Evolutionary conservation across 139 green algal species (phyloP).

Genomic region (Chlorella vulgaris): DNA sequence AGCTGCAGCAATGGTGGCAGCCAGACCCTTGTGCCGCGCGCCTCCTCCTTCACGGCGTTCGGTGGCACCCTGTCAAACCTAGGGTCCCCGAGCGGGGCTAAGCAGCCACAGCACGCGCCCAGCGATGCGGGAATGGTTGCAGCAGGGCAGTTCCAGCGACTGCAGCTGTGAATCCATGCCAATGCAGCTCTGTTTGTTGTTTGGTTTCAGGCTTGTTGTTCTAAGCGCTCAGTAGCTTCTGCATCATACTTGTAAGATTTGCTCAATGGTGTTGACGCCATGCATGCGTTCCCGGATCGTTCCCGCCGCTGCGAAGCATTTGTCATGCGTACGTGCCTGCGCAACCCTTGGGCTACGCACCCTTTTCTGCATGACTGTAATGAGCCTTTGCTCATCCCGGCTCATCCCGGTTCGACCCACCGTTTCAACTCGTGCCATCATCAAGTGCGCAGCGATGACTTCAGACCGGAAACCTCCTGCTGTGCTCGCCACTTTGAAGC

Average conservation of each 20-base stretch:
- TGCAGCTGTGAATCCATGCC: not conserved
- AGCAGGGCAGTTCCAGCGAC: not conserved
- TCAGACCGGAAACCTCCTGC: not conserved
- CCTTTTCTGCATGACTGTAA: no score
- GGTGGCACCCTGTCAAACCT: not conserved
- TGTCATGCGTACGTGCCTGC: no score
- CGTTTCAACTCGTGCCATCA: not conserved
- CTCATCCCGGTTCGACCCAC: no score
- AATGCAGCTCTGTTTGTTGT: not conserved
- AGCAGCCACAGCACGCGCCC: not conserved
- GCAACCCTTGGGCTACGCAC: no score
- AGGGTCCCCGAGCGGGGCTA: not conserved
- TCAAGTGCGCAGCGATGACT: not conserved
- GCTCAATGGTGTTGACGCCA: no score
- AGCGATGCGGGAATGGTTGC: not conserved
- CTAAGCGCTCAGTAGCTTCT: not conserved
- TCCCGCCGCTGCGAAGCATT: no score
- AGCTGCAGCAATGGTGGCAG: no score
- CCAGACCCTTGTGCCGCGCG: no score
- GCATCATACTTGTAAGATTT: not conserved
- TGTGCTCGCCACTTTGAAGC: not conserved
- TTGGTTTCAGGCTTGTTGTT: not conserved
- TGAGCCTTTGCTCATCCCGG: no score
- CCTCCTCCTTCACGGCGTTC: not conserved
- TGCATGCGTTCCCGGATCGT: no score